phyloP scores from a whole-genome alignment of 306 rosid species.

The Pyrus bretschneideri region DNA sequence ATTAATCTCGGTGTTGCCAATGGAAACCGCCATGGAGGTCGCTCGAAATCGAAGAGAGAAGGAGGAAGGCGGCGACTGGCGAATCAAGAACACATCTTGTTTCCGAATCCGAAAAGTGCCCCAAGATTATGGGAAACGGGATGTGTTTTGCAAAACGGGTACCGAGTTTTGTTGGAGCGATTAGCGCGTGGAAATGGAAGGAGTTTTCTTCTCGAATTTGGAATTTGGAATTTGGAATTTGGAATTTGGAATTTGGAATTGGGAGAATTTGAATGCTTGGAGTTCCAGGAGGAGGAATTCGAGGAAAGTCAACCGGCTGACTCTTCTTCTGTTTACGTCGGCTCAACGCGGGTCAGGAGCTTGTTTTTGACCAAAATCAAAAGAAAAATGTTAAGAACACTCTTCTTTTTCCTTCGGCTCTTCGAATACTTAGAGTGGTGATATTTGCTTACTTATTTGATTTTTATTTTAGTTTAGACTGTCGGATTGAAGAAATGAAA shows the following conservation, averaged over 20 bases:
- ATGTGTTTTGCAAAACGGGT: not conserved
- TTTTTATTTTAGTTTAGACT: accelerated
- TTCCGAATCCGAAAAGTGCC: not conserved
- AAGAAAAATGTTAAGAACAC: too few species aligned
- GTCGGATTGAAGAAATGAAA: accelerated
- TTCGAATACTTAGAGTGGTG: too few species aligned
- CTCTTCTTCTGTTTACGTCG: not conserved
- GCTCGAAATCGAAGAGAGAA: not conserved
- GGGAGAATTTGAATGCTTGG: not conserved
- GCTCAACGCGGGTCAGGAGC: not conserved
- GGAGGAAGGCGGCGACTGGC: not conserved
- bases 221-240: not conserved
- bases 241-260: not conserved
- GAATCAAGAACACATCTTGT: conserved; percentile 23
- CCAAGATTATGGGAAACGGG: not conserved
- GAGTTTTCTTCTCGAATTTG: not conserved
- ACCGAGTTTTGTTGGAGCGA: not conserved
- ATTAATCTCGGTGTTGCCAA: conserved; percentile 73
- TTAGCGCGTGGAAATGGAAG: not conserved
- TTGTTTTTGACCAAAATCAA: not conserved
- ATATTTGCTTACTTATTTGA: too few species aligned
- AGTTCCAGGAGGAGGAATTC: too few species aligned
- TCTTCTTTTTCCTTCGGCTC: too few species aligned
- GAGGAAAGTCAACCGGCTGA: not conserved
- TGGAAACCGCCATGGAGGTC: conserved; percentile 46